phyloP scores from a whole-genome alignment of 2,329 filamentous ascomycete species.

The Paramyrothecium sp. region DNA sequence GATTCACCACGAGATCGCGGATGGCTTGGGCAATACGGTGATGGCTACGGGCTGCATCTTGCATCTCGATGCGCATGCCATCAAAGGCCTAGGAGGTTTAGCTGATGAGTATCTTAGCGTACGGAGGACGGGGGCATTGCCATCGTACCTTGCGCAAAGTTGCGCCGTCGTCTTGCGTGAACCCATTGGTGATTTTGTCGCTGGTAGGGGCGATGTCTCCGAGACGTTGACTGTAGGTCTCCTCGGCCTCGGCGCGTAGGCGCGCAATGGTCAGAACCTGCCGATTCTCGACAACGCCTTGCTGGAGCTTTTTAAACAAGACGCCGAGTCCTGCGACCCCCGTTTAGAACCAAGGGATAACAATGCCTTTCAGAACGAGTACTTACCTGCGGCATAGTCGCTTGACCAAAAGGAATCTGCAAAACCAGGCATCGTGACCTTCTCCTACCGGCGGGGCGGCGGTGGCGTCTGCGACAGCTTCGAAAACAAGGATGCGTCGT shows the following conservation, averaged over 20 bases:
- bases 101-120: not conserved
- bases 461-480: not conserved
- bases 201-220: conserved; percentile 78
- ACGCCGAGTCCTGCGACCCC: conserved; percentile 70
- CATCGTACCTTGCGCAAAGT: conserved; percentile 81
- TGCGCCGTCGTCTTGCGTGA: conserved; percentile 88
- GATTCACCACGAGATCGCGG: conserved; percentile 89
- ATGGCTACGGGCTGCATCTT: conserved; percentile 84
- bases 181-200: conserved; percentile 81
- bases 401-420: conserved; percentile 96
- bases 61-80: conserved; percentile 88
- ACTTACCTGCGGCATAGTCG: conserved; percentile 89
- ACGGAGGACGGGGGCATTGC: not conserved
- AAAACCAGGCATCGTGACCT: conserved; percentile 75
- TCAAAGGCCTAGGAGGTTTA: conserved; percentile 72
- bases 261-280: conserved; percentile 89
- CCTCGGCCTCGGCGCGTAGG: conserved; percentile 94
- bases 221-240: conserved; percentile 78
- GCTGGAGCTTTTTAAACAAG: conserved; percentile 93
- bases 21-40: conserved; percentile 96
- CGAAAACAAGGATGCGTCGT: no score
- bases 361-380: not conserved
- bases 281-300: conserved; percentile 92
- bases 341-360: not conserved
- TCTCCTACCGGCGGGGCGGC: conserved; percentile 5